Evolutionary conservation across 225 moss, liverwort and hornwort genomes (phyloP), one percentile per base, ranked within the genome.

Genomic region (Physcomitrellopsis africana): DNA sequence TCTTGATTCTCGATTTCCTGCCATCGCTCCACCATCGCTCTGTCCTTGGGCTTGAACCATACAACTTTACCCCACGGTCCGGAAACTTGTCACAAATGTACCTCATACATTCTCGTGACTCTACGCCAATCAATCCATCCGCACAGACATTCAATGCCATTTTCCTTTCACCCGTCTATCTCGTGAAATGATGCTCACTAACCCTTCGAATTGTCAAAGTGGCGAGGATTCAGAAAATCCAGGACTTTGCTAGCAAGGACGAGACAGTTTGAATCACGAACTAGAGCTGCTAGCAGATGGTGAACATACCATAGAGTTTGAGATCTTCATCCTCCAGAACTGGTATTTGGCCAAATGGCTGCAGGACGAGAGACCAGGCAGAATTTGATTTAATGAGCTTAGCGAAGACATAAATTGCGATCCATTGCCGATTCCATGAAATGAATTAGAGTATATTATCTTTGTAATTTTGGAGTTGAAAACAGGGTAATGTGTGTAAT

Each of bases 1-100:
- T 84, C 61, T 47, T 90, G 90, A 13, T 57, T 71, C 54, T 92
- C 84, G 55, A 90, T 80, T 75, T 92, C 89, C 12, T 87, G 12
- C 90, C 90, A 89, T 32, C 85, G 86, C 0, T 92, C 85, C 37
- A 89, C 89, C 10, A 67, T 52, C 3, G 85, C 89, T 20, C 56
- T 81, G 0, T 86, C 83, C 15, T 74, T 60, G 29, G 16, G 17
- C 51, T 79, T 19, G 70, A 63, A 3, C 85, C 88, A 68, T 72
- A 89, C 3, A 90, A 61, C 24, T 81, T 67, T 42, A 75, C 77
- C 0, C 92, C 89, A 60, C 80, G 83, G 0, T 78, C 62, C 16
- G 54, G 55, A 60, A 67, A 89, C 11, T 90, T 88, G 3, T 84
- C 41, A 27, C 84, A 82, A 45, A 90, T 65, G 29, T 76, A 81